Conservation (phyloP, 2,329 filamentous ascomycete species). For the Aureobasidium sp. region DNA sequence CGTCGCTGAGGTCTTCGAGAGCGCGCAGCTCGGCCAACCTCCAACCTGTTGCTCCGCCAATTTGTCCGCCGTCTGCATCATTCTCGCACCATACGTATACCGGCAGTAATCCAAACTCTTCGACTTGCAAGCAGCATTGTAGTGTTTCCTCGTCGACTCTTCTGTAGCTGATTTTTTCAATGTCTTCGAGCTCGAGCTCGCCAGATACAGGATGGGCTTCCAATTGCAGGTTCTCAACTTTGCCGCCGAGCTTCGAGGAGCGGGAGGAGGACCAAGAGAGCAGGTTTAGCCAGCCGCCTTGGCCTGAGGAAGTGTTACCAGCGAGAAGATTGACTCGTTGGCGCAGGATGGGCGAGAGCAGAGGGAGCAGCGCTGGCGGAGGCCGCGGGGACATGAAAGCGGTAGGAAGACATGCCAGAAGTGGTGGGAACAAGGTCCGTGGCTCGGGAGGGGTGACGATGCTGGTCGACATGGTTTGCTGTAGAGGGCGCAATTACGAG, state of each 20-base stretch:
- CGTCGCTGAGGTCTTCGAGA: constrained; percentile 43
- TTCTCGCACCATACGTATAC: constrained; percentile 63
- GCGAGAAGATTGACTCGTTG: constrained; percentile 57
- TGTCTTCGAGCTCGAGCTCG: constrained; percentile 69
- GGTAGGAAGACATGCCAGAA: constrained; percentile 57
- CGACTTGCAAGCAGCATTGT: constrained; percentile 57
- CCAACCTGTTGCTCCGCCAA: constrained; percentile 53
- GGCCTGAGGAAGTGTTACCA: constrained; percentile 38
- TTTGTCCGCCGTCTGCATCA: constrained; percentile 49
- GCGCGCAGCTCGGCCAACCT: constrained; percentile 62
- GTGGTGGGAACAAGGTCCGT: constrained; percentile 51
- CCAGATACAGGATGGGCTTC: constrained; percentile 78
- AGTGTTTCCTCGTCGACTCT: constrained; percentile 70
- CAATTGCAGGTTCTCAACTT: constrained; percentile 56
- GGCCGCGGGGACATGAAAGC: constrained; percentile 53
- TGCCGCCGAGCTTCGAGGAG: constrained; percentile 51
- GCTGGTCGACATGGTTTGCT: constrained; percentile 21
- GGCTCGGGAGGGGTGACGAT: constrained; percentile 49
- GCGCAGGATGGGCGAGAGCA: constrained; percentile 56
- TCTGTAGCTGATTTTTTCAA: constrained; percentile 54
- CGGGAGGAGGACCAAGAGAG: constrained; percentile 60
- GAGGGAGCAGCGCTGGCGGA: constrained; percentile 53
- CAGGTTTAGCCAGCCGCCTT: constrained; percentile 58
- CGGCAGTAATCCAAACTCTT: constrained; percentile 56
- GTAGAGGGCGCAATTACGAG: neutral